phyloP scores from a whole-genome alignment of 805 yeast genomes.

The Millerozyma miso region DNA sequence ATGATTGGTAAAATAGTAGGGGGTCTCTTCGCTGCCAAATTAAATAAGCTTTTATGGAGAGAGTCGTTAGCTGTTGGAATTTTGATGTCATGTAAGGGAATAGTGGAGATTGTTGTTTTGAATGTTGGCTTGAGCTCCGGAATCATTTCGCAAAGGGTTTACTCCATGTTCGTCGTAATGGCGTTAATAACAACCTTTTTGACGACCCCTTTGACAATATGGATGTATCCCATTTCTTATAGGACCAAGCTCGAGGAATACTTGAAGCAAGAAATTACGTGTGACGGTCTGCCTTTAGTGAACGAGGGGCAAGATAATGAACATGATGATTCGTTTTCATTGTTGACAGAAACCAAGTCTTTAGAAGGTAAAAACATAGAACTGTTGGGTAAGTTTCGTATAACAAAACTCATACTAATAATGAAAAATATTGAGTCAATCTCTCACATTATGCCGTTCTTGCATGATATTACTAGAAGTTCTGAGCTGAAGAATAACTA shows the following conservation, averaged over 20 bases:
- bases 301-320: slow-evolving; percentile 3
- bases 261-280: slow-evolving; percentile 19
- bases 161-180: slow-evolving; percentile 81
- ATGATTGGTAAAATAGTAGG: slow-evolving; percentile 64
- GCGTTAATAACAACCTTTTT: slow-evolving; percentile 71
- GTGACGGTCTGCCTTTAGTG: slow-evolving; percentile 21
- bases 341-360: neutral
- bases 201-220: slow-evolving; percentile 71
- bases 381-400: slow-evolving; percentile 15
- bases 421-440: slow-evolving; percentile 29
- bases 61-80: slow-evolving; percentile 75
- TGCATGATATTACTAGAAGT: slow-evolving; percentile 21
- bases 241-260: slow-evolving; percentile 46
- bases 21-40: slow-evolving; percentile 60
- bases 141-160: slow-evolving; percentile 60
- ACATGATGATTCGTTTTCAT: neutral
- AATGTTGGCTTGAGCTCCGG: slow-evolving; percentile 69
- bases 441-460: slow-evolving; percentile 30
- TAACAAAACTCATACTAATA: slow-evolving; percentile 23
- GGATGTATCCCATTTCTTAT: slow-evolving; percentile 58
- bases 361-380: slow-evolving; percentile 7
- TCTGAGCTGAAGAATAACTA: slow-evolving; percentile 11
- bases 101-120: slow-evolving; percentile 77
- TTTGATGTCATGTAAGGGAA: slow-evolving; percentile 85
- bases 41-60: slow-evolving; percentile 63